phyloP scores from a whole-genome alignment of 495 filamentous ascomycete genomes.

The Lentithecium fluviatile region DNA sequence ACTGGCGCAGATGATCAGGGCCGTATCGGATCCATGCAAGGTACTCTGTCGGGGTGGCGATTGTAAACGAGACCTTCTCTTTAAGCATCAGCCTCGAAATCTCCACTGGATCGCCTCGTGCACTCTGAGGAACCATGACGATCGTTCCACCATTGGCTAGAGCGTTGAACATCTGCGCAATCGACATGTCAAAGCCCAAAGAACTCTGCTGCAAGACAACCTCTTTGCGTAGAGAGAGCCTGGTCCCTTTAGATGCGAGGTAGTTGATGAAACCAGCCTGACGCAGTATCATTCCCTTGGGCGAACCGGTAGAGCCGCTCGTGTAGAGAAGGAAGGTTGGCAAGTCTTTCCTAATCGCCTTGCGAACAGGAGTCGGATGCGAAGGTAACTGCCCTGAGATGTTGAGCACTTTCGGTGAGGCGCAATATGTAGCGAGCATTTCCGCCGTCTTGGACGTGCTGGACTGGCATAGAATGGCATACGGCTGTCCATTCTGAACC shows the following conservation, averaged over 20 bases:
- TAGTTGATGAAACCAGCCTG: background rate
- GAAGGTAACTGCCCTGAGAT: no score
- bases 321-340: constrained; percentile 1
- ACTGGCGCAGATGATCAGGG: background rate
- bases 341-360: background rate
- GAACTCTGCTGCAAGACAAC: constrained; percentile 4
- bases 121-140: background rate
- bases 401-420: no score
- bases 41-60: constrained; percentile 3
- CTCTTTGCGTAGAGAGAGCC: background rate
- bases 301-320: background rate
- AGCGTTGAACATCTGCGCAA: background rate
- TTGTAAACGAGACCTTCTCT: background rate
- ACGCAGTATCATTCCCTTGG: background rate
- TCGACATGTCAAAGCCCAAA: constrained; percentile 1
- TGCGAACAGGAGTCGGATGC: background rate
- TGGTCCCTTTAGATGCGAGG: background rate
- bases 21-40: background rate
- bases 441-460: no score
- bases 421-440: no score
- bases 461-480: no score
- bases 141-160: background rate
- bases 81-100: background rate
- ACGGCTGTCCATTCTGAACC: no score
- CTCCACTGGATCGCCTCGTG: background rate